Evolutionary conservation across 495 filamentous ascomycete species (phyloP).

Genomic region (Talaromyces proteolyticus): DNA sequence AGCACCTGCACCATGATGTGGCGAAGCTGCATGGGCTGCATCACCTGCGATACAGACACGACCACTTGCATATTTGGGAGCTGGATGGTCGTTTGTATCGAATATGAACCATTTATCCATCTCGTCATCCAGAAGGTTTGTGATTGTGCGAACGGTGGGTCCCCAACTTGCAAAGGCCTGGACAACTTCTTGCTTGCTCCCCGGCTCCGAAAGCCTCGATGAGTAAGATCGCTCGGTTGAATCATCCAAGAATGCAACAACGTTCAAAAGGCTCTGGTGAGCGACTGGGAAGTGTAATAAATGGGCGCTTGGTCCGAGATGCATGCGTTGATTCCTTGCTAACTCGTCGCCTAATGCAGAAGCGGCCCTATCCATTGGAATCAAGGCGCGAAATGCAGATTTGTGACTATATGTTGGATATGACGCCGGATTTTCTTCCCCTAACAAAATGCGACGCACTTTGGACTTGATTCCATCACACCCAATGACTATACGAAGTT

Average conservation of each 20-base stretch:
- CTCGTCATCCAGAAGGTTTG: slow-evolving; percentile 33
- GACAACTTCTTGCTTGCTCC: slow-evolving; percentile 17
- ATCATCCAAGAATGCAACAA: slow-evolving; percentile 39
- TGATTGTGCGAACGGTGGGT: slow-evolving; percentile 25
- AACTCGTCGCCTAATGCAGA: slow-evolving; percentile 33
- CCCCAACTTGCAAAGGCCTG: slow-evolving; percentile 30
- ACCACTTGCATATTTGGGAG: slow-evolving; percentile 27
- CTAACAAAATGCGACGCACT: slow-evolving; percentile 39
- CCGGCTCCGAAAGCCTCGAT: slow-evolving; percentile 14
- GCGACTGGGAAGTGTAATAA: slow-evolving; percentile 40
- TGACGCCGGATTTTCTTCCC: slow-evolving; percentile 26
- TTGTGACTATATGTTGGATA: slow-evolving; percentile 45
- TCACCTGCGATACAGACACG: slow-evolving; percentile 44
- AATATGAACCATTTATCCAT: slow-evolving; percentile 53
- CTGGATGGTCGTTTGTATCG: slow-evolving; percentile 40
- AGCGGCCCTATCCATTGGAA: slow-evolving; percentile 39
- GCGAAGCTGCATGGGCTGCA: slow-evolving; percentile 35
- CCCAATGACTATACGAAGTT: slow-evolving; percentile 37
- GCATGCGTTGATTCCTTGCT: slow-evolving; percentile 32
- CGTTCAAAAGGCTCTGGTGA: slow-evolving; percentile 31
- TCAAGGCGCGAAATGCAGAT: slow-evolving; percentile 46
- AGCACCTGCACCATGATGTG: slow-evolving; percentile 49
- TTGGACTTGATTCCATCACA: slow-evolving; percentile 55
- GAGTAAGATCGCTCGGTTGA: slow-evolving; percentile 30
- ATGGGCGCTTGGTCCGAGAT: slow-evolving; percentile 38